A percentile compares a stretch with the other conserved stretches of the same genome.
These are phyloP conservation scores for Xylariales sp. DNA, from an alignment of 2,329 filamentous ascomycete genomes.

Conservation along the genomic window DNA sequence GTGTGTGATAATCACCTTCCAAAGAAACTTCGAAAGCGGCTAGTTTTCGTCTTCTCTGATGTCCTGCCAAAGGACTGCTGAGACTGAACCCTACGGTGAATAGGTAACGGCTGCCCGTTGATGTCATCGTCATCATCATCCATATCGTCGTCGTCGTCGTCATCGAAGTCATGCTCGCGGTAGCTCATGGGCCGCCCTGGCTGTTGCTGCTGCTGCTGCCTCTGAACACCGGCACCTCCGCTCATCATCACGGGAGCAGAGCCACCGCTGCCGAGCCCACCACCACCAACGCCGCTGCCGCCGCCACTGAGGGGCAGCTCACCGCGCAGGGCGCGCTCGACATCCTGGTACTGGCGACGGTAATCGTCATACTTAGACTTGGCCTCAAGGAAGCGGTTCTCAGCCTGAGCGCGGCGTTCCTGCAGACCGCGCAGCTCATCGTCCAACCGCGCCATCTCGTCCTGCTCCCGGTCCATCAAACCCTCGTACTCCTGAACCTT, in stretches of 20 bases:
- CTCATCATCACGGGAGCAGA: too few relatives aligned
- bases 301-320: constrained; percentile 18
- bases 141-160: constrained; percentile 15
- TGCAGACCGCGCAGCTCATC: constrained; percentile 36
- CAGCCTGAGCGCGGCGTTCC: constrained; percentile 33
- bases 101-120: constrained; percentile 13
- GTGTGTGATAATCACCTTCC: too few relatives aligned
- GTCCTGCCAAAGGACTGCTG: constrained; percentile 25
- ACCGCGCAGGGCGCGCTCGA: constrained; percentile 35
- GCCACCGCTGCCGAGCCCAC: neutral
- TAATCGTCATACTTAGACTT: constrained; percentile 41
- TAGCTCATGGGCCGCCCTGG: constrained; percentile 15
- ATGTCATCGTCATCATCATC: constrained; percentile 19
- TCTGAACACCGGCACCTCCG: too few relatives aligned
- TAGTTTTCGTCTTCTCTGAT: constrained; percentile 21
- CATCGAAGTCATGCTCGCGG: constrained; percentile 15
- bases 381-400: constrained; percentile 36
- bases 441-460: constrained; percentile 36
- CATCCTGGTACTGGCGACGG: constrained; percentile 34
- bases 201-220: constrained; percentile 9
- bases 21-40: constrained; percentile 24
- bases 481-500: constrained; percentile 39
- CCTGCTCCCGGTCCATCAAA: constrained; percentile 36
- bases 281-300: neutral
- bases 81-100: constrained; percentile 21